Base-by-base conservation (phyloP, 2,329 filamentous ascomycete species). In the Sphaerulina musiva region DNA sequence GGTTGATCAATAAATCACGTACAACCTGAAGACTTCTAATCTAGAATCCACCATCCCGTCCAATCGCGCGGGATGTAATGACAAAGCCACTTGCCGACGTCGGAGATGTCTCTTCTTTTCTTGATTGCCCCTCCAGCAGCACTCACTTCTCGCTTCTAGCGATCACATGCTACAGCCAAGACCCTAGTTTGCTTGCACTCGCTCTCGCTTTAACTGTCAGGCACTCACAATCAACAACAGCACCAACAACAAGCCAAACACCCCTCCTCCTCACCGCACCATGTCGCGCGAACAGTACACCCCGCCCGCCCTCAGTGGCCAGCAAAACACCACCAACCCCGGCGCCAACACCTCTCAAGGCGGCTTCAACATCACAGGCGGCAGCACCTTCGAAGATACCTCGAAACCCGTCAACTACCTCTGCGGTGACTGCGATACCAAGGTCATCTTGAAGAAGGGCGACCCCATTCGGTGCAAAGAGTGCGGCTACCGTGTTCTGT, bases 401-500 rank as follows among this genome's bases (percentile, higher is more conserved):
- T 68, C 69, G 58, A 72, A 73, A 62, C 72, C 73, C 44, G 75
- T 78, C 14, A 67, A 72, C 57, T 78, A 78, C 70, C 69, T 74
- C 36, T 95, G 88, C 76, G 89, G 88, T 69, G 89, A 95, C 74
- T 95, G 89, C 77, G 88, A 87, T 56, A 78, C 81, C 59, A 85
- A 87, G 64, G 87, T 92, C 43, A 78, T 81, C 14, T 76, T 95
- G 64, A 86, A 86, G 72, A 82, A 85, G 62, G 85, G 83, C 59
- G 89, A 93, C 66, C 84, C 86, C 34, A 92, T 95, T 63, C 80
- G 89, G 29, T 95, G 90, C 79, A 87, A 88, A 72, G 87, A 91
- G 74, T 98, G 93, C 72, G 93, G 93, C 6, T 93, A 95, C 68
- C 85, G 93, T 62, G 90, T 98, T 58, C 75, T 98, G 63, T 97